Percentiles rank a stretch among this genome's conserved stretches.
Conservation (phyloP, 768 basidiomycete genomes). For the Mycena alexandri region DNA sequence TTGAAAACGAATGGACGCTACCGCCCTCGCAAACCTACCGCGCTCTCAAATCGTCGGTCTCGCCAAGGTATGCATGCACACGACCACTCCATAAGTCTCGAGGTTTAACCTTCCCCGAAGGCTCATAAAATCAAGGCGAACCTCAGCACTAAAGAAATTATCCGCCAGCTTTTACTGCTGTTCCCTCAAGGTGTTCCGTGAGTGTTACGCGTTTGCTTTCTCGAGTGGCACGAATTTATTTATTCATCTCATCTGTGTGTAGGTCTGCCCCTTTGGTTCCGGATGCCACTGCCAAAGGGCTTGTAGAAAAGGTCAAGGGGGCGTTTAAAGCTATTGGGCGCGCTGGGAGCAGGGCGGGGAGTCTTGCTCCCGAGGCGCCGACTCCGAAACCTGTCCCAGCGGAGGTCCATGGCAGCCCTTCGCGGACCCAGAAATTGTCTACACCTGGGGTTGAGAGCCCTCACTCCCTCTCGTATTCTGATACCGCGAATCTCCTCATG, state of each 20-base stretch:
- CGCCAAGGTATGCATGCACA: conserved; percentile 10
- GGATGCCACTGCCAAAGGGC: background rate
- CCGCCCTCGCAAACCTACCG: conserved; percentile 16
- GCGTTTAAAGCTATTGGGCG: conserved; percentile 15
- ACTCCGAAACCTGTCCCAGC: too few relatives aligned
- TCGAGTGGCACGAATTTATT: too few relatives aligned
- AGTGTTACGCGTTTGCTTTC: background rate
- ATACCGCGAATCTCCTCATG: too few relatives aligned
- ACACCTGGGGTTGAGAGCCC: too few relatives aligned
- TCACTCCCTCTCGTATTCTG: too few relatives aligned
- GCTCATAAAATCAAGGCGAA: conserved; percentile 23
- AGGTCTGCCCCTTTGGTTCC: background rate
- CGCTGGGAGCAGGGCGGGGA: background rate
- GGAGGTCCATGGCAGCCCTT: too few relatives aligned
- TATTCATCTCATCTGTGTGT: background rate
- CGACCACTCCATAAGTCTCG: background rate
- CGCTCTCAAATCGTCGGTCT: conserved; percentile 15
- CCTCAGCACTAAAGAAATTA: conserved; percentile 16
- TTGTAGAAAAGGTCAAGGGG: conserved; percentile 19
- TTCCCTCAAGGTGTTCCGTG: conserved; percentile 30
- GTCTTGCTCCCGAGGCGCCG: background rate
- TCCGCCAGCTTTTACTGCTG: conserved; percentile 7
- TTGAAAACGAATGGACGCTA: conserved; percentile 13
- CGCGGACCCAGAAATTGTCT: too few relatives aligned
- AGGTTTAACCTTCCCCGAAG: background rate